A percentile compares a stretch with the other conserved stretches of the same genome.
Evolutionary conservation across 768 basidiomycete species (phyloP).

Genomic region (Chalciporus chontae): DNA sequence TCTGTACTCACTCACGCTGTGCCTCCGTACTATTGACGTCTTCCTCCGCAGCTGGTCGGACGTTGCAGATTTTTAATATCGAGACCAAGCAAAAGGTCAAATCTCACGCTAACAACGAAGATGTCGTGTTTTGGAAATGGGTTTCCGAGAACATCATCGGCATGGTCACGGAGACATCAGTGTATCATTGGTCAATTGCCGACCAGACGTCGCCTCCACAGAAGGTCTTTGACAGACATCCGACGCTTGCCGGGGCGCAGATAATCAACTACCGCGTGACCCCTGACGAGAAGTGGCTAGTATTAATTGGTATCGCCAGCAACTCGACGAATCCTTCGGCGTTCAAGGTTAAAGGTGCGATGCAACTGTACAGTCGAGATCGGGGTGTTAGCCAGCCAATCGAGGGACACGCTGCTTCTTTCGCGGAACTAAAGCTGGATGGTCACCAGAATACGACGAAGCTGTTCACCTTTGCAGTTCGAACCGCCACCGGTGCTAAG

Average conservation of each 20-base stretch:
- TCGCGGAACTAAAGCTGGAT: constrained; percentile 88
- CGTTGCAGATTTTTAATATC: constrained; percentile 97
- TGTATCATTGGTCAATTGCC: constrained; percentile 84
- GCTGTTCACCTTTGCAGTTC: constrained; percentile 91
- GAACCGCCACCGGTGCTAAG: constrained; percentile 97
- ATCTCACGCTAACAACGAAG: constrained; percentile 89
- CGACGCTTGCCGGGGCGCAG: constrained; percentile 89
- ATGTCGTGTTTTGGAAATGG: constrained; percentile 99
- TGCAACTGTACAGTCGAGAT: constrained; percentile 95
- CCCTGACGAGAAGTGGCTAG: constrained; percentile 94
- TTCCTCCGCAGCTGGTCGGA: constrained; percentile 68
- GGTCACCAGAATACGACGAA: constrained; percentile 84
- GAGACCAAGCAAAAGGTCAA: constrained; percentile 98
- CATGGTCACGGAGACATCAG: constrained; percentile 90
- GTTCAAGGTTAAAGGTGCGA: constrained; percentile 98
- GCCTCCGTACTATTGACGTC: constrained; percentile 6
- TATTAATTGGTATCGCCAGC: constrained; percentile 91
- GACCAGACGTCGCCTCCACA: constrained; percentile 76
- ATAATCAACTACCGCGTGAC: constrained; percentile 98
- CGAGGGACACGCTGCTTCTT: constrained; percentile 96
- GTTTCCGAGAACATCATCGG: constrained; percentile 88
- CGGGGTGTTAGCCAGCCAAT: constrained; percentile 95
- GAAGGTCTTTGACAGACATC: constrained; percentile 96
- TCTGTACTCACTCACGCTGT: constrained; percentile 20
- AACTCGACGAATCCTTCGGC: constrained; percentile 90